A percentile compares a stretch with the other conserved stretches of the same genome.
Conservation (phyloP, 2,329 filamentous ascomycete genomes). For the Nemania diffusa region DNA sequence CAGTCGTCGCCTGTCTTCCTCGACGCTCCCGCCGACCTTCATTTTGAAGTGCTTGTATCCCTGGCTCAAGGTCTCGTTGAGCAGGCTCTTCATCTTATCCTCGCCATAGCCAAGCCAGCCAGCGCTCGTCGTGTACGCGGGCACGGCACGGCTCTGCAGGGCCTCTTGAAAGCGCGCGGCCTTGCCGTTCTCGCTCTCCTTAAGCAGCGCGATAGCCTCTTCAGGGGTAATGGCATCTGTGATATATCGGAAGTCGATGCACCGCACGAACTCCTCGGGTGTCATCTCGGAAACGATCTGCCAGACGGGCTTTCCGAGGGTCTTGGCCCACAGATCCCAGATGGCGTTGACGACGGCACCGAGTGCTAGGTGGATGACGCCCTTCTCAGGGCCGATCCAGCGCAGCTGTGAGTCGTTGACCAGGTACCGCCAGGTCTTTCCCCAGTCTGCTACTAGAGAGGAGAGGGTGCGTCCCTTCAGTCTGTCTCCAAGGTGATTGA, state of each 20-base stretch:
- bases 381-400: slow-evolving; percentile 95
- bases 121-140: slow-evolving; percentile 89
- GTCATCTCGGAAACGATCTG: slow-evolving; percentile 89
- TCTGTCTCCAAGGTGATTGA: slow-evolving; percentile 79
- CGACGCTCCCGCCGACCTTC: slow-evolving; percentile 82
- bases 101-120: slow-evolving; percentile 93
- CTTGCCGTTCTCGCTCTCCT: slow-evolving; percentile 74
- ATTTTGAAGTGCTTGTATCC: slow-evolving; percentile 91
- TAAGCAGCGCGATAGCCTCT: slow-evolving; percentile 79
- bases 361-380: slow-evolving; percentile 90
- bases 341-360: slow-evolving; percentile 90
- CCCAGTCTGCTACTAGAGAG: slow-evolving; percentile 82
- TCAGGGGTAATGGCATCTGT: slow-evolving; percentile 90
- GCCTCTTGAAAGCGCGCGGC: slow-evolving; percentile 77
- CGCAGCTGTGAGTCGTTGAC: slow-evolving; percentile 89
- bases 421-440: slow-evolving; percentile 89
- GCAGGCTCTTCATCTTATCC: slow-evolving; percentile 82
- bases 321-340: slow-evolving; percentile 96
- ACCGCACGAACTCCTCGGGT: slow-evolving; percentile 84
- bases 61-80: slow-evolving; percentile 77
- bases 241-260: slow-evolving; percentile 95
- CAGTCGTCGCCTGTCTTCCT: slow-evolving; percentile 76
- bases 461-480: slow-evolving; percentile 80
- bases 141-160: slow-evolving; percentile 77
- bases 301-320: slow-evolving; percentile 88